phyloP scores from a whole-genome alignment of 352 stramenopile species.

The Peronospora destructor region DNA sequence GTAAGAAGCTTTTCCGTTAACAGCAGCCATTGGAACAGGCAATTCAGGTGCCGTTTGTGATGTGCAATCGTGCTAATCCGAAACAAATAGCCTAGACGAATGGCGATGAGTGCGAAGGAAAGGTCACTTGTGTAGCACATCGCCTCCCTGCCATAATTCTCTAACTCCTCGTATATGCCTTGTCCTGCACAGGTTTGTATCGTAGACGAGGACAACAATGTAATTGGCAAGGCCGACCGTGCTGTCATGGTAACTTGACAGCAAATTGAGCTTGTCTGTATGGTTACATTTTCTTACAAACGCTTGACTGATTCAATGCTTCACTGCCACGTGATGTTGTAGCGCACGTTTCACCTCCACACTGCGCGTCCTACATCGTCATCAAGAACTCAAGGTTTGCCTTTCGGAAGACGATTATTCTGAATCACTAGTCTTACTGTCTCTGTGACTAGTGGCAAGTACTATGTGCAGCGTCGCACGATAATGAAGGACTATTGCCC shows the following conservation, averaged over 20 bases:
- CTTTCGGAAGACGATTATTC: neutral
- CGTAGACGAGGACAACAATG: constrained; percentile 73
- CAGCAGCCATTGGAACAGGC: no score
- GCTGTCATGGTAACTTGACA: constrained; percentile 56
- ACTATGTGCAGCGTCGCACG: constrained; percentile 77
- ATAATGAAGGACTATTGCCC: constrained; percentile 88
- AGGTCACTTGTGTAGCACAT: constrained; percentile 20
- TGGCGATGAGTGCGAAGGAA: constrained; percentile 52
- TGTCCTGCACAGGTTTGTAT: constrained; percentile 57
- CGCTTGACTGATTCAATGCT: neutral
- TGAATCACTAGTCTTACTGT: neutral
- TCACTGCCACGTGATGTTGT: neutral
- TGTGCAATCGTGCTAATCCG: neutral
- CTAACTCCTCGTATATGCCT: neutral
- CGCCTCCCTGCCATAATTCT: neutral
- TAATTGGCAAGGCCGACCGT: constrained; percentile 75
- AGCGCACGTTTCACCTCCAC: constrained; percentile 70
- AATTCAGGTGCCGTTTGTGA: no score
- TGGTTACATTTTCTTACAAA: neutral
- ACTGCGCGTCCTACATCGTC: constrained; percentile 84
- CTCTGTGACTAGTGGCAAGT: constrained; percentile 45
- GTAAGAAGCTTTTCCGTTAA: no score
- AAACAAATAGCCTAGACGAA: constrained; percentile 4
- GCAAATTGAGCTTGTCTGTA: neutral
- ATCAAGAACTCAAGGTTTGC: constrained; percentile 66